Conservation (phyloP, 192 early-diverging fungal species). For the Dimargaris xerosporica region DNA sequence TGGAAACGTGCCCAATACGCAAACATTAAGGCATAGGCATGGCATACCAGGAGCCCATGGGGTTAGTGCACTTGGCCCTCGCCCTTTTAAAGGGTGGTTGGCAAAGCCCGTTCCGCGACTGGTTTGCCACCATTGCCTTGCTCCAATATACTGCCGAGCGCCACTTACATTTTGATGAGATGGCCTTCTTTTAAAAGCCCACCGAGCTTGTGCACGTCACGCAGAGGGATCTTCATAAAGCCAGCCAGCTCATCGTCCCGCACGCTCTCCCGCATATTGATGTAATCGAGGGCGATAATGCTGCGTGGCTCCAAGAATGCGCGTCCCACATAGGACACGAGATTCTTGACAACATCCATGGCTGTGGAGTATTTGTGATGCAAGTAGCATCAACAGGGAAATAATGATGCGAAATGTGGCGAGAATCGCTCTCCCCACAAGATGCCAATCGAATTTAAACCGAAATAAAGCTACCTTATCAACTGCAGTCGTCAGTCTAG, state of each 20-base stretch:
- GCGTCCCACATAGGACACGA: constrained; percentile 61
- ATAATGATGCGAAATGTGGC: no score
- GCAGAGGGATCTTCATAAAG: constrained; percentile 40
- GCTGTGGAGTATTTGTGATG: background rate
- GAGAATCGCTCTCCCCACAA: no score
- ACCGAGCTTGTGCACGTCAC: constrained; percentile 66
- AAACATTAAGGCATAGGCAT: background rate
- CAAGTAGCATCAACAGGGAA: no score
- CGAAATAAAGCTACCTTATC: no score
- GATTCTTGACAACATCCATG: constrained; percentile 34
- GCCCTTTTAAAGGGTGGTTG: background rate
- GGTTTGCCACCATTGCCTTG: background rate
- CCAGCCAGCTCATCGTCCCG: constrained; percentile 64
- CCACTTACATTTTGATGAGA: constrained; percentile 46
- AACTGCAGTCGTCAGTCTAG: no score
- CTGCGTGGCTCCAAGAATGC: constrained; percentile 68
- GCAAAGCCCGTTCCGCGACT: background rate
- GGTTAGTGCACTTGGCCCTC: background rate
- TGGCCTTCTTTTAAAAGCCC: constrained; percentile 62
- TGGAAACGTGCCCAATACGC: background rate
- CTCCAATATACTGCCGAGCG: background rate
- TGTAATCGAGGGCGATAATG: constrained; percentile 69
- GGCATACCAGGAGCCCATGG: background rate
- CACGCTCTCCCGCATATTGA: constrained; percentile 51
- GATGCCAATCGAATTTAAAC: no score